Conservation (phyloP, 2,329 filamentous ascomycete genomes). For the Microdochium paspali region DNA sequence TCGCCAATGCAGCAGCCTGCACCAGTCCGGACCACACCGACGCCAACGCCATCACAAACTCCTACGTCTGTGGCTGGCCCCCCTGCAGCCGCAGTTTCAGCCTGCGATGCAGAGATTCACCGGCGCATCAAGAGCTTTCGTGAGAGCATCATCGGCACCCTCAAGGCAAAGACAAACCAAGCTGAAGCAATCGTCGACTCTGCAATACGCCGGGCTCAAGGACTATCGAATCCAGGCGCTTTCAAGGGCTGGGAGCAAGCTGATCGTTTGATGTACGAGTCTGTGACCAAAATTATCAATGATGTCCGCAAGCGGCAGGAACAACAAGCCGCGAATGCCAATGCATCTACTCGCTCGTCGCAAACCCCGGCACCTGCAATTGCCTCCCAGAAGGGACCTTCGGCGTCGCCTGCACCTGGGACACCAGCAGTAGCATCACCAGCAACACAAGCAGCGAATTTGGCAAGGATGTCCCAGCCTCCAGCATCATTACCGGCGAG, state of each 20-base stretch:
- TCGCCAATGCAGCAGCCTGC: neutral
- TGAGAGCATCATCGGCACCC: conserved; percentile 17
- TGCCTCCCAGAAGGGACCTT: neutral
- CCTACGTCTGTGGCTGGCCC: conserved; percentile 12
- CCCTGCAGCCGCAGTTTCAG: conserved; percentile 7
- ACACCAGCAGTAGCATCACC: neutral
- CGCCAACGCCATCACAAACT: conserved; percentile 11
- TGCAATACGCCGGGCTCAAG: conserved; percentile 20
- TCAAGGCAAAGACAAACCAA: conserved; percentile 17
- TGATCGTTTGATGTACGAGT: conserved; percentile 18
- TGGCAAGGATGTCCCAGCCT: neutral
- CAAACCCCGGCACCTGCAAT: neutral
- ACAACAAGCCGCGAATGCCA: conserved; percentile 9
- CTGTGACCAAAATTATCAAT: conserved; percentile 18
- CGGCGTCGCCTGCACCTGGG: neutral
- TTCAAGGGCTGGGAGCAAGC: conserved; percentile 20
- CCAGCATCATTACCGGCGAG: conserved; percentile 3
- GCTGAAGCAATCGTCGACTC: conserved; percentile 21
- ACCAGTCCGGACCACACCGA: conserved; percentile 1
- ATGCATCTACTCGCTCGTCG: conserved; percentile 2
- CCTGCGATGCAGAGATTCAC: conserved; percentile 18
- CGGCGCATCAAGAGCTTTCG: conserved; percentile 17
- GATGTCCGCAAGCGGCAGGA: conserved; percentile 12
- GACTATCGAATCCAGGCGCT: conserved; percentile 14
- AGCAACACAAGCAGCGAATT: neutral